Evolutionary conservation across 768 basidiomycete genomes (phyloP).

Genomic region (Porphyrellus cyaneotinctus): DNA sequence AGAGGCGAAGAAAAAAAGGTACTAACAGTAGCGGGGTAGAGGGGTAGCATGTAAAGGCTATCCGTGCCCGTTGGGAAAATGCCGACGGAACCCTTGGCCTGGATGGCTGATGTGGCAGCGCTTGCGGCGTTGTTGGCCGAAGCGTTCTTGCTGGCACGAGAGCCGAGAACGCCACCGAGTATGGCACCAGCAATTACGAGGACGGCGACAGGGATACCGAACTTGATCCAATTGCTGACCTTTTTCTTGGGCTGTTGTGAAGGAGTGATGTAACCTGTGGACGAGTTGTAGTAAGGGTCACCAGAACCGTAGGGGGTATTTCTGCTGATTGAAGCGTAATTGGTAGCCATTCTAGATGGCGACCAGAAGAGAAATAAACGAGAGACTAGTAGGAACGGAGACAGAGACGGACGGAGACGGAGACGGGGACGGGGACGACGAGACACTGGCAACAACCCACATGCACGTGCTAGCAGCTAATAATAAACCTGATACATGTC

Average conservation of each 20-base stretch:
- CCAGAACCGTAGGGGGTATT: constrained; percentile 53
- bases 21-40: constrained; percentile 88
- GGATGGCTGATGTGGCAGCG: constrained; percentile 50
- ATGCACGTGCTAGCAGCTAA: constrained; percentile 5
- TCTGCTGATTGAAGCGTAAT: constrained; percentile 34
- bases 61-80: constrained; percentile 76
- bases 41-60: constrained; percentile 71
- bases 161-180: constrained; percentile 78
- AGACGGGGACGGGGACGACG: not conserved
- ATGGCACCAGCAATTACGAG: constrained; percentile 64
- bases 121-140: constrained; percentile 15
- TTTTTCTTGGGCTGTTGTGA: constrained; percentile 44
- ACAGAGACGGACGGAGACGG: not conserved
- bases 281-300: constrained; percentile 66
- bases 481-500: constrained; percentile 2
- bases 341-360: constrained; percentile 36
- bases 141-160: constrained; percentile 44
- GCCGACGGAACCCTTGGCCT: constrained; percentile 57
- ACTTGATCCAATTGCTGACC: constrained; percentile 68
- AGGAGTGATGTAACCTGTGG: constrained; percentile 66
- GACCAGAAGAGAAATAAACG: constrained; percentile 22
- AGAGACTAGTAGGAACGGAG: constrained; percentile 15
- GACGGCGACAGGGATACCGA: constrained; percentile 64
- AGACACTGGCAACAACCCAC: constrained; percentile 9
- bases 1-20: not conserved